Evolutionary conservation across 2,329 filamentous ascomycete species (phyloP).

Genomic region (Nemania sp.): DNA sequence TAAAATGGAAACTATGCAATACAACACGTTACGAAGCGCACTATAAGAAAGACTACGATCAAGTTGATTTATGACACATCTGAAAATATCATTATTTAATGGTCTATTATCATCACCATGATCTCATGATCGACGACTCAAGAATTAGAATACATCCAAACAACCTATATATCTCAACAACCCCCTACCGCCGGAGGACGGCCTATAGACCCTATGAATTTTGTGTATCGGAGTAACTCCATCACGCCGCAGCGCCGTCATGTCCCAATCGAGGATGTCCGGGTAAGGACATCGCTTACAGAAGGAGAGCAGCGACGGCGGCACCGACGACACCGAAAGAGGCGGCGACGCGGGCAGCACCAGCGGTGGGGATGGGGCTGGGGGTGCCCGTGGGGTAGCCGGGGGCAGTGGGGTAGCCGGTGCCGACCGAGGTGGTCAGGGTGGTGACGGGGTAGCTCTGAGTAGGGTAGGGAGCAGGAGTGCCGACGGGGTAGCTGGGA

Average conservation of each 20-base stretch:
- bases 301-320: conserved; percentile 25
- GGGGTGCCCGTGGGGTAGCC: conserved; percentile 16
- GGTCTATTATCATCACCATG: conserved; percentile 33
- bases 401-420: conserved; percentile 16
- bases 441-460: conserved; percentile 25
- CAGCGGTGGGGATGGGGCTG: conserved; percentile 28
- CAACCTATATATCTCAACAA: conserved; percentile 27
- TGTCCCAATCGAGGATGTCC: conserved; percentile 12
- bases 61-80: conserved; percentile 18
- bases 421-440: conserved; percentile 25
- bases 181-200: conserved; percentile 21
- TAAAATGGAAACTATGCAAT: too few relatives aligned
- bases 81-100: conserved; percentile 30
- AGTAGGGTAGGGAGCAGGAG: conserved; percentile 24
- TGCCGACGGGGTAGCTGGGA: conserved; percentile 10
- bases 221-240: conserved; percentile 22
- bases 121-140: conserved; percentile 30
- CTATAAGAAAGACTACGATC: too few relatives aligned
- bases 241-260: conserved; percentile 26
- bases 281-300: conserved; percentile 21
- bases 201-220: conserved; percentile 18
- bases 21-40: too few relatives aligned
- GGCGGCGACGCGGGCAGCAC: conserved; percentile 25
- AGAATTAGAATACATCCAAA: conserved; percentile 33
- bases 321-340: conserved; percentile 29